Conservation (phyloP, 441 rosid genomes). For the Croton laevigatus region DNA sequence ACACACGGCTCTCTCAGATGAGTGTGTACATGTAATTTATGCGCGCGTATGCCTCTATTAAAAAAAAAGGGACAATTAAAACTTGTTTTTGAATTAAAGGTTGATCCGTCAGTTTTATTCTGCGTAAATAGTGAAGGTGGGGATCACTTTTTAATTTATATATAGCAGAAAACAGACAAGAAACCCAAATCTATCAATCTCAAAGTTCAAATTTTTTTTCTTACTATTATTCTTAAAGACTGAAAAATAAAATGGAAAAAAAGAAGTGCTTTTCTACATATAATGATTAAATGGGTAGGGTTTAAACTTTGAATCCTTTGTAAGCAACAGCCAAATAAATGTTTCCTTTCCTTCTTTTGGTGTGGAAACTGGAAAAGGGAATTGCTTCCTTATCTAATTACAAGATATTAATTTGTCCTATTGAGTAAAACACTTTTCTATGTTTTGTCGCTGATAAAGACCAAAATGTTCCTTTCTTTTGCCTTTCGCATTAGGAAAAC, state of each 20-base stretch:
- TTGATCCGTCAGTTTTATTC: neutral
- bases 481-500: too few species aligned
- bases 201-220: too few species aligned
- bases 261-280: neutral
- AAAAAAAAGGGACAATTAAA: too few species aligned
- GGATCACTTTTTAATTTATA: neutral
- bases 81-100: neutral
- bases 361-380: neutral
- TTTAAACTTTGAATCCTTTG: neutral
- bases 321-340: neutral
- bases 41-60: too few species aligned
- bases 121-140: neutral
- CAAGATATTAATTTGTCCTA: too few species aligned
- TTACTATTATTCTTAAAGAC: neutral
- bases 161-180: neutral
- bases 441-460: too few species aligned
- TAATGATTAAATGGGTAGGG: neutral
- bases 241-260: neutral
- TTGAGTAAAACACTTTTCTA: too few species aligned
- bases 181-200: neutral
- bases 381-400: neutral
- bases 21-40: too few species aligned
- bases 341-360: neutral
- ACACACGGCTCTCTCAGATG: too few species aligned
- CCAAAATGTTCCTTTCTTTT: too few species aligned